These are phyloP conservation scores for Diaporthe nobilis DNA, from an alignment of 2,329 filamentous ascomycete genomes.

Conservation along the genomic window DNA sequence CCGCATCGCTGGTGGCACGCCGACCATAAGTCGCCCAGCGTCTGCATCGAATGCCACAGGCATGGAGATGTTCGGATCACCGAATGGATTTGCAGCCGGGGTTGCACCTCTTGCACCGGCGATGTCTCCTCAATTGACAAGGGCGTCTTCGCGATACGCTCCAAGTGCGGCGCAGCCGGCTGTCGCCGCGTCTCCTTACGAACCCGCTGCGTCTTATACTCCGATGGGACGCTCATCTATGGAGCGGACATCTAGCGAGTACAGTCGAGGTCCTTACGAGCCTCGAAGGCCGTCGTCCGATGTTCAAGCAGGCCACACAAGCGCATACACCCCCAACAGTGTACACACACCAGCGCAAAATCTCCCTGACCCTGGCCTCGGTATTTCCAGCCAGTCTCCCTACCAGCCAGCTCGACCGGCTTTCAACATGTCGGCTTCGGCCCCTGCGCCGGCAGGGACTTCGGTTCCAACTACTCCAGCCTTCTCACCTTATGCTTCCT, in stretches of 20 bases:
- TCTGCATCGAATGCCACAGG: slow-evolving; percentile 74
- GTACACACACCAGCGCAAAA: slow-evolving; percentile 48
- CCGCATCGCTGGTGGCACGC: slow-evolving; percentile 81
- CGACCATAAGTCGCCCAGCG: slow-evolving; percentile 80
- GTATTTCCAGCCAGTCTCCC: slow-evolving; percentile 47
- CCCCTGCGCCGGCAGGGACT: slow-evolving; percentile 14
- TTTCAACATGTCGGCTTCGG: slow-evolving; percentile 41
- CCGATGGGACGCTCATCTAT: slow-evolving; percentile 58
- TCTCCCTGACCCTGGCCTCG: slow-evolving; percentile 48
- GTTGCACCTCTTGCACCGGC: slow-evolving; percentile 50
- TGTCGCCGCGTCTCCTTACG: slow-evolving; percentile 47
- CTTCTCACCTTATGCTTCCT: slow-evolving; percentile 38
- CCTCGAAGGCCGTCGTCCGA: slow-evolving; percentile 58
- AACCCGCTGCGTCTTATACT: slow-evolving; percentile 47
- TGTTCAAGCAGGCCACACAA: slow-evolving; percentile 51
- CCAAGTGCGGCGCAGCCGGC: slow-evolving; percentile 53
- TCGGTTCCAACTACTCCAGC: slow-evolving; percentile 28
- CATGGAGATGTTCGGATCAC: slow-evolving; percentile 81
- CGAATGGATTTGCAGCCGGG: slow-evolving; percentile 50
- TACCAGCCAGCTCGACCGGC: slow-evolving; percentile 45
- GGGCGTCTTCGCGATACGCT: slow-evolving; percentile 66
- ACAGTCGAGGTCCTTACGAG: slow-evolving; percentile 58
- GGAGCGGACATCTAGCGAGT: slow-evolving; percentile 61
- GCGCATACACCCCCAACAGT: slow-evolving; percentile 52
- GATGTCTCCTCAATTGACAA: slow-evolving; percentile 56